phyloP scores from a whole-genome alignment of 2,329 filamentous ascomycete genomes.

The Plectosphaerella plurivora region DNA sequence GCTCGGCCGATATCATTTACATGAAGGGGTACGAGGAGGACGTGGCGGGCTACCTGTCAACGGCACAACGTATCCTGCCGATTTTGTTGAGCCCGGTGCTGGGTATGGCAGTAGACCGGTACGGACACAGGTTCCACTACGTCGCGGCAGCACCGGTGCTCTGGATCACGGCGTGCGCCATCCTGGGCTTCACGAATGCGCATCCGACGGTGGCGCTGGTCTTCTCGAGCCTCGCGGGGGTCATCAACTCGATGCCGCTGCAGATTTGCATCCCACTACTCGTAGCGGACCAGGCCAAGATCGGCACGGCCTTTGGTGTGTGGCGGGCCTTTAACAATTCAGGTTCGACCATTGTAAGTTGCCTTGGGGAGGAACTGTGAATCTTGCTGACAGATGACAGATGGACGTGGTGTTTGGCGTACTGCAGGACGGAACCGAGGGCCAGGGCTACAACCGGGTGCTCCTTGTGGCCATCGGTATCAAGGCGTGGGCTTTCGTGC shows the following conservation, averaged over 20 bases:
- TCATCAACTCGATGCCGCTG: constrained; percentile 17
- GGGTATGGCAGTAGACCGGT: constrained; percentile 14
- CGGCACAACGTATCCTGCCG: constrained; percentile 13
- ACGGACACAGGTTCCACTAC: constrained; percentile 17
- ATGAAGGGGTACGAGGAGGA: constrained; percentile 18
- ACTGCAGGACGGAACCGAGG: constrained; percentile 14
- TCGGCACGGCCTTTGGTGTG: constrained; percentile 17
- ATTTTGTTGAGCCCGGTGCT: constrained; percentile 15
- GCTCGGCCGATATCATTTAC: constrained; percentile 16
- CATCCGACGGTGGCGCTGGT: constrained; percentile 16
- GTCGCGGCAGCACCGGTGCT: constrained; percentile 15
- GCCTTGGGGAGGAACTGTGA: too few species aligned
- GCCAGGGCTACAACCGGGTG: constrained; percentile 13
- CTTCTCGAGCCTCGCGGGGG: constrained; percentile 11
- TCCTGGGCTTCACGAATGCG: constrained; percentile 15
- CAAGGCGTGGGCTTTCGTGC: constrained; percentile 13
- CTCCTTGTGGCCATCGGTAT: constrained; percentile 12
- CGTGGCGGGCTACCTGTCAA: constrained; percentile 15
- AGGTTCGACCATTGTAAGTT: constrained; percentile 15
- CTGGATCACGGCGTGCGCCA: constrained; percentile 13
- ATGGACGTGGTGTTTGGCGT: constrained; percentile 18
- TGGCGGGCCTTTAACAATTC: constrained; percentile 19
- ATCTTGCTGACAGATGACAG: constrained; percentile 1
- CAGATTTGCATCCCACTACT: constrained; percentile 17
- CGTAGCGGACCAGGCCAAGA: constrained; percentile 16